phyloP scores from a whole-genome alignment of 2,329 filamentous ascomycete species.

The Botrytis squamosa region DNA sequence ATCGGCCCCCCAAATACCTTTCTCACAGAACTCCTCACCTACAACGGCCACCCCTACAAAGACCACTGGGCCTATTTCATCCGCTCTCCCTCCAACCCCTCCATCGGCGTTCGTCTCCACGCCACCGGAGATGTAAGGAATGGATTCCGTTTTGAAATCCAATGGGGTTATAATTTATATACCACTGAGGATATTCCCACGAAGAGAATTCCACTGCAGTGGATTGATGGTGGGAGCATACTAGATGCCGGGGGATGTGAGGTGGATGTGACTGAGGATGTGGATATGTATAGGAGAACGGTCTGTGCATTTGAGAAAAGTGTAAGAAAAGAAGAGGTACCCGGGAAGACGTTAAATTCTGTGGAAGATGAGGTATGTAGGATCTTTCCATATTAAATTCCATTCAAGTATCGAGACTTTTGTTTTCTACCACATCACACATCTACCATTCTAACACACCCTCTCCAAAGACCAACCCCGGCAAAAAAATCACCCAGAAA shows the following conservation, averaged over 20 bases:
- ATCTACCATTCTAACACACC: background rate
- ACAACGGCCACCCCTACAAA: background rate
- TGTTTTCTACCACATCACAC: background rate
- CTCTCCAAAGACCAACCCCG: background rate
- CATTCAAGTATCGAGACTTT: background rate
- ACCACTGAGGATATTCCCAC: background rate
- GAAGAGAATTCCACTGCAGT: background rate
- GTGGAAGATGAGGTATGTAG: background rate
- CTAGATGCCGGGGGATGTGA: rapidly evolving
- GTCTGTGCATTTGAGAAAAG: background rate
- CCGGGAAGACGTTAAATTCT: background rate
- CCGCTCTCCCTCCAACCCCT: background rate
- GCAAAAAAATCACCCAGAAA: background rate
- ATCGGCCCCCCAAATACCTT: background rate
- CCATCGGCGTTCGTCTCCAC: background rate
- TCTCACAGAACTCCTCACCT: background rate
- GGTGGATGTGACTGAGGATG: background rate
- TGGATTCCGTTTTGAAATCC: background rate
- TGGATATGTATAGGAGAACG: background rate
- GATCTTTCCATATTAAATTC: background rate
- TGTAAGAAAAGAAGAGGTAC: background rate
- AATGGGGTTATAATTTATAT: background rate
- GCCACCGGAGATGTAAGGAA: background rate
- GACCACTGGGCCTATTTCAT: background rate
- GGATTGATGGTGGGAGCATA: background rate